Evolutionary conservation across 140 eudicot genomes (phyloP).

Genomic region (Stevia rebaudiana): DNA sequence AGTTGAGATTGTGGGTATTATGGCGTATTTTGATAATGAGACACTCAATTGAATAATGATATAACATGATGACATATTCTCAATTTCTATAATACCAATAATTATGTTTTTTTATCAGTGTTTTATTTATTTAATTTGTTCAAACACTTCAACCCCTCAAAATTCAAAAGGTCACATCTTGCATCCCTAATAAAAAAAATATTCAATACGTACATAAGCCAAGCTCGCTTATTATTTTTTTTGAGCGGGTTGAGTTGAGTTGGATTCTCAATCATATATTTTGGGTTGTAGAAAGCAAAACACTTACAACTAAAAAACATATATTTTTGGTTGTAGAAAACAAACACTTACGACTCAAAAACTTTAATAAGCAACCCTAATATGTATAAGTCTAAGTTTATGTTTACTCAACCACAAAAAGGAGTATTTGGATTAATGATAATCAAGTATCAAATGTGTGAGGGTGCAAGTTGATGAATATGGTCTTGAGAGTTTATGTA

Average conservation of each 20-base stretch:
- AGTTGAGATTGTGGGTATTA: constrained; percentile 15
- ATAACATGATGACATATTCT: constrained; percentile 25
- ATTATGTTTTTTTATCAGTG: constrained; percentile 8
- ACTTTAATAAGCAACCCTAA: neutral
- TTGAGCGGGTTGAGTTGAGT: too few relatives aligned
- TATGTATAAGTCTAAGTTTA: too few relatives aligned
- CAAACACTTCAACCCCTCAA: constrained; percentile 1
- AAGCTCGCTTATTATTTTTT: neutral
- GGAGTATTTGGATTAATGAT: too few relatives aligned
- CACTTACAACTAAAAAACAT: too few relatives aligned
- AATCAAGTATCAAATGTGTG: too few relatives aligned
- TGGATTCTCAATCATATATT: too few relatives aligned
- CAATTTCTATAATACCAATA: constrained; percentile 19
- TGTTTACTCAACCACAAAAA: too few relatives aligned
- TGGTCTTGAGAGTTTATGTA: too few relatives aligned
- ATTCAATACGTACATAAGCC: neutral
- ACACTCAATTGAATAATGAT: constrained; percentile 29
- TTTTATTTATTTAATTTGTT: neutral
- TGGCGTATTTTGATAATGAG: constrained; percentile 28
- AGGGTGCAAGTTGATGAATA: too few relatives aligned
- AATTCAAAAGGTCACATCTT: neutral
- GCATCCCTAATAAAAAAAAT: neutral
- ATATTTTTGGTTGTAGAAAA: neutral
- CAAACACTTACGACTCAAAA: neutral
- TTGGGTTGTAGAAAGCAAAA: neutral